A percentile compares a stretch with the other conserved stretches of the same genome.
These are phyloP conservation scores for Chrysosporium queenslandicum DNA, from an alignment of 2,329 filamentous ascomycete species.

Conservation along the genomic window DNA sequence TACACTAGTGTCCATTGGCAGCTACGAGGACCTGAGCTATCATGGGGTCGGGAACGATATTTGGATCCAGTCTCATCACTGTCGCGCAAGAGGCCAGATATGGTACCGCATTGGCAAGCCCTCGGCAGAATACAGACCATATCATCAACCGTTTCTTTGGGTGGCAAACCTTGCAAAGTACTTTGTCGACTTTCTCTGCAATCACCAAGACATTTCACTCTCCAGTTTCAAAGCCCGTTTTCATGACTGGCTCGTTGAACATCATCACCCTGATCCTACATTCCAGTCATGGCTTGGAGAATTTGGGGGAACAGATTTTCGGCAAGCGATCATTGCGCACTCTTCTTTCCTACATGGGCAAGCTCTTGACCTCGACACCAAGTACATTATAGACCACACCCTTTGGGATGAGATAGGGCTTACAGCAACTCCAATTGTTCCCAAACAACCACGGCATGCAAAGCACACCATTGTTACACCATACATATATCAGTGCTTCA, in stretches of 20 bases:
- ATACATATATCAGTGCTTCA: conserved; percentile 56
- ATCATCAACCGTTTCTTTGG: conserved; percentile 58
- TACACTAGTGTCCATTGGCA: conserved; percentile 51
- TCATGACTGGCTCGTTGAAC: conserved; percentile 43
- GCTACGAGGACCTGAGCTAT: conserved; percentile 47
- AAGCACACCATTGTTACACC: conserved; percentile 57
- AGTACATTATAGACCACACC: conserved; percentile 34
- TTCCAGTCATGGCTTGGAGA: conserved; percentile 49
- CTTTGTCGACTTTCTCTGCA: conserved; percentile 54
- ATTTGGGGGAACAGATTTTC: conserved; percentile 49
- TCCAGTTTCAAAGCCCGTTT: conserved; percentile 51
- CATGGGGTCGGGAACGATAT: conserved; percentile 44
- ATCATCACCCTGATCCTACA: conserved; percentile 33
- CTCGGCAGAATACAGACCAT: conserved; percentile 51
- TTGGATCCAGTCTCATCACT: conserved; percentile 51
- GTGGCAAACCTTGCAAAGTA: conserved; percentile 61
- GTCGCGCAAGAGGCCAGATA: conserved; percentile 30
- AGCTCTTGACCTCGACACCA: conserved; percentile 41
- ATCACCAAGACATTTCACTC: conserved; percentile 38
- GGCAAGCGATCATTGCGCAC: conserved; percentile 50
- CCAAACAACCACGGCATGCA: conserved; percentile 16
- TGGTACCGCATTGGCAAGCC: conserved; percentile 57
- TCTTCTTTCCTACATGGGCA: conserved; percentile 58
- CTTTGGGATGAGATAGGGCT: conserved; percentile 47
- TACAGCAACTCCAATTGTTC: conserved; percentile 25